These are phyloP conservation scores for Coniferiporia weirii DNA, from an alignment of 1,284 basidiomycete genomes.

Conservation along the genomic window DNA sequence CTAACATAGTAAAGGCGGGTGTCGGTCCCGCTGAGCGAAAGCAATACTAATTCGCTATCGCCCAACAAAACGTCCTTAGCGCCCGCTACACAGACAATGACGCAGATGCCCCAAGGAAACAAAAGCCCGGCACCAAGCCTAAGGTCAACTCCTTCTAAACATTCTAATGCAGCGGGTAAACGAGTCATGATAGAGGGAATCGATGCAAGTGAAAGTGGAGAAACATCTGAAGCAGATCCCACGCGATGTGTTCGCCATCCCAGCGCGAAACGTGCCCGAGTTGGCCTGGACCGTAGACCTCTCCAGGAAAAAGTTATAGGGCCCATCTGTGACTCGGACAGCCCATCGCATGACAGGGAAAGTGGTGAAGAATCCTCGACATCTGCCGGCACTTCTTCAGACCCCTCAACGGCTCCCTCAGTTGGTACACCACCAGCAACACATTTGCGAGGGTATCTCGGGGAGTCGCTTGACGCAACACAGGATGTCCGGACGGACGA, in stretches of 20 bases:
- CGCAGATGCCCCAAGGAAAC: not conserved
- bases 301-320: constrained; percentile 7
- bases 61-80: not conserved
- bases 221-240: constrained; percentile 32
- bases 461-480: constrained; percentile 28
- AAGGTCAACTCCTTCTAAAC: constrained; percentile 25
- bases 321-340: not conserved
- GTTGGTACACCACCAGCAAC: constrained; percentile 40
- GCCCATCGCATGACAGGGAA: not conserved
- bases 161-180: constrained; percentile 49
- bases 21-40: constrained; percentile 15
- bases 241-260: constrained; percentile 36
- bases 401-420: constrained; percentile 17
- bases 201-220: constrained; percentile 37
- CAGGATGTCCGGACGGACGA: constrained; percentile 23
- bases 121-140: not conserved
- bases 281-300: constrained; percentile 21
- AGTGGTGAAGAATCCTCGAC: constrained; percentile 1
- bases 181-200: constrained; percentile 40
- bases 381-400: constrained; percentile 11
- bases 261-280: constrained; percentile 47
- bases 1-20: constrained; percentile 12
- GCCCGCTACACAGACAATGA: not conserved
- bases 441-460: constrained; percentile 47
- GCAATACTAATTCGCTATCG: constrained; percentile 9